Evolutionary conservation across 192 early-diverging fungal species (phyloP).

Genomic region (Coemansia sp.): DNA sequence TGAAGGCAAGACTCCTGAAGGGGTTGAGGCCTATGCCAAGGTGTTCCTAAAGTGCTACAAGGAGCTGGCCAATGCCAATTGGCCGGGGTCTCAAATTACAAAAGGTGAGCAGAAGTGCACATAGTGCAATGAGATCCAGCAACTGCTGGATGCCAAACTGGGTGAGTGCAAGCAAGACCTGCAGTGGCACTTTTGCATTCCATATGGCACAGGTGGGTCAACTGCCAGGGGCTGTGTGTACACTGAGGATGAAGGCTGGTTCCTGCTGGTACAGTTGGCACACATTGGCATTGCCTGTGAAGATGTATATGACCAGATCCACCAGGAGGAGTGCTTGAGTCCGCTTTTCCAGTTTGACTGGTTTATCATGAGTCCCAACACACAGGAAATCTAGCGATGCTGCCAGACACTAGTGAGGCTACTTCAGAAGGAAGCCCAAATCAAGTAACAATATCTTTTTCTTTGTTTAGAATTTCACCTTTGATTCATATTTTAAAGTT

Average conservation of each 20-base stretch:
- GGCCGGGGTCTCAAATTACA: conserved; percentile 80
- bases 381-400: conserved; percentile 78
- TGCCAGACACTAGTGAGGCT: conserved; percentile 78
- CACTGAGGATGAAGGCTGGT: conserved; percentile 97
- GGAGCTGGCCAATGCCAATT: conserved; percentile 87
- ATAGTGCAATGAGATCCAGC: conserved; percentile 79
- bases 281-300: conserved; percentile 87
- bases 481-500: no score
- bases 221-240: conserved; percentile 79
- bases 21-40: conserved; percentile 79
- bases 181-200: conserved; percentile 83
- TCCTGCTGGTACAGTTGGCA: conserved; percentile 85
- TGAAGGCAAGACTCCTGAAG: conserved; percentile 86
- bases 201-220: conserved; percentile 71
- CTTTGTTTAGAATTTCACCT: no score
- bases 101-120: conserved; percentile 82
- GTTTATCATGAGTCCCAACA: conserved; percentile 94
- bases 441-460: no score
- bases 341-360: conserved; percentile 94
- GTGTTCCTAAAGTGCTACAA: conserved; percentile 89
- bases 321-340: conserved; percentile 77
- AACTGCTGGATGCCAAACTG: conserved; percentile 75
- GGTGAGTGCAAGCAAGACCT: conserved; percentile 63
- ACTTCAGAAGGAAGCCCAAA: conserved; percentile 41
- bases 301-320: conserved; percentile 91